These are phyloP conservation scores for Silene conica DNA, from an alignment of 148 eudicot genomes.

Conservation along the genomic window DNA sequence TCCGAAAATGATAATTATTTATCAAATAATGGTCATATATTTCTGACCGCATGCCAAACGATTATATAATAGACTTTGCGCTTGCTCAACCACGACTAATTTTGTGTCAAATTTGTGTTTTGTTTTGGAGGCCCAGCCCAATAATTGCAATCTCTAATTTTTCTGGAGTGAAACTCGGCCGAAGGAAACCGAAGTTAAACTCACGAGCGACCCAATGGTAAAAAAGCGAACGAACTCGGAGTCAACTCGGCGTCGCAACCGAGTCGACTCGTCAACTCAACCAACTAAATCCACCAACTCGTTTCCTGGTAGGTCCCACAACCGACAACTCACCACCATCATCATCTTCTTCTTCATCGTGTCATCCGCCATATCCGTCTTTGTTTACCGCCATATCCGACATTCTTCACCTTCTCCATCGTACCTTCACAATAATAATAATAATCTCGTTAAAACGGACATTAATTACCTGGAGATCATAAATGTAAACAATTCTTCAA, in stretches of 20 bases:
- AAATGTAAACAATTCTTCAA: slow-evolving; percentile 31
- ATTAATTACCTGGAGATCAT: slow-evolving; percentile 51
- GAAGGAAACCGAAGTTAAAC: too few relatives aligned
- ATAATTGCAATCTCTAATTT: too few relatives aligned
- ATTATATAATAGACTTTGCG: too few relatives aligned
- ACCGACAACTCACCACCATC: slow-evolving; percentile 25
- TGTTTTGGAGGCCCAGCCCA: too few relatives aligned
- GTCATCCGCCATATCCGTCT: slow-evolving; percentile 31
- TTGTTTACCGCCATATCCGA: slow-evolving; percentile 32
- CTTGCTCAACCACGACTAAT: too few relatives aligned
- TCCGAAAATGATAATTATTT: too few relatives aligned
- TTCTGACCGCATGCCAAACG: too few relatives aligned
- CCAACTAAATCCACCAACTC: slow-evolving; percentile 7
- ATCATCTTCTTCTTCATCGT: slow-evolving; percentile 33
- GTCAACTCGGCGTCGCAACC: slow-evolving; percentile 36
- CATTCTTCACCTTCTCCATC: slow-evolving; percentile 22
- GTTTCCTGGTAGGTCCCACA: slow-evolving; percentile 7
- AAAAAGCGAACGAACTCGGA: slow-evolving; percentile 40
- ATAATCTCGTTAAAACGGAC: slow-evolving; percentile 41
- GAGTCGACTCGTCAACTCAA: slow-evolving; percentile 24
- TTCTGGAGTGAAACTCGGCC: too few relatives aligned
- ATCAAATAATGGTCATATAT: too few relatives aligned
- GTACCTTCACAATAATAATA: slow-evolving; percentile 20
- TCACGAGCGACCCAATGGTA: slow-evolving; percentile 10
- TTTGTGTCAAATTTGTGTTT: too few relatives aligned